Percentiles rank a stretch among this genome's conserved stretches.
These are phyloP conservation scores for Hygrophorus pudorinus DNA, from an alignment of 768 basidiomycete genomes.

Conservation along the genomic window DNA sequence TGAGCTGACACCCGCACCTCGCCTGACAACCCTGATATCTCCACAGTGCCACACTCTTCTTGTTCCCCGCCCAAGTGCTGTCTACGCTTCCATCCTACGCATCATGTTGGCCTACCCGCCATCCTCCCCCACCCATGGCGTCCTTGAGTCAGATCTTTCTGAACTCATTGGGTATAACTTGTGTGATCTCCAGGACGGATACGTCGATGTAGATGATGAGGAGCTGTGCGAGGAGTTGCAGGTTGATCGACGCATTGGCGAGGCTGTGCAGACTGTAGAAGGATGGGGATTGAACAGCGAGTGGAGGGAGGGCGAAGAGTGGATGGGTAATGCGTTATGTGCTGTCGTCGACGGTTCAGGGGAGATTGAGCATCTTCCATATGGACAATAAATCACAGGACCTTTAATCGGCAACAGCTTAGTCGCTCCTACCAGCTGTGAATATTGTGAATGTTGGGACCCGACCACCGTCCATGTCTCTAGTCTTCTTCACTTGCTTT, in stretches of 20 bases:
- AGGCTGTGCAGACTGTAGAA: constrained; percentile 13
- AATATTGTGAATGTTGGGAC: too few species aligned
- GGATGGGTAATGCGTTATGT: constrained; percentile 24
- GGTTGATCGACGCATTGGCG: constrained; percentile 13
- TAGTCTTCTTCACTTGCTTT: too few species aligned
- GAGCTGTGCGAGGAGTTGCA: constrained; percentile 15
- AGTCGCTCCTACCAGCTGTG: too few species aligned
- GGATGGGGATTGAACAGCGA: constrained; percentile 9
- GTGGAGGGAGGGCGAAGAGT: constrained; percentile 21
- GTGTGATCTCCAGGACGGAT: constrained; percentile 18
- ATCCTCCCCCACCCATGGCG: constrained; percentile 12
- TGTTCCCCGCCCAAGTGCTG: constrained; percentile 19
- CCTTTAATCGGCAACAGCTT: too few species aligned
- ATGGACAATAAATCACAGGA: too few species aligned
- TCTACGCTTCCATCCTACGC: constrained; percentile 25
- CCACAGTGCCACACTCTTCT: constrained; percentile 8
- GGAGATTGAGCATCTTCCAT: neutral
- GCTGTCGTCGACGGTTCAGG: constrained; percentile 15
- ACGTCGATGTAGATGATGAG: constrained; percentile 21
- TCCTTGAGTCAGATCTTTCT: constrained; percentile 22
- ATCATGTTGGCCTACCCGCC: constrained; percentile 19
- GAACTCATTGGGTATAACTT: constrained; percentile 25
- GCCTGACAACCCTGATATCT: neutral
- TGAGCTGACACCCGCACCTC: constrained; percentile 13
- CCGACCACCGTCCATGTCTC: too few species aligned